phyloP scores from a whole-genome alignment of 1,284 basidiomycete species.

The Cystobasidium sp. region DNA sequence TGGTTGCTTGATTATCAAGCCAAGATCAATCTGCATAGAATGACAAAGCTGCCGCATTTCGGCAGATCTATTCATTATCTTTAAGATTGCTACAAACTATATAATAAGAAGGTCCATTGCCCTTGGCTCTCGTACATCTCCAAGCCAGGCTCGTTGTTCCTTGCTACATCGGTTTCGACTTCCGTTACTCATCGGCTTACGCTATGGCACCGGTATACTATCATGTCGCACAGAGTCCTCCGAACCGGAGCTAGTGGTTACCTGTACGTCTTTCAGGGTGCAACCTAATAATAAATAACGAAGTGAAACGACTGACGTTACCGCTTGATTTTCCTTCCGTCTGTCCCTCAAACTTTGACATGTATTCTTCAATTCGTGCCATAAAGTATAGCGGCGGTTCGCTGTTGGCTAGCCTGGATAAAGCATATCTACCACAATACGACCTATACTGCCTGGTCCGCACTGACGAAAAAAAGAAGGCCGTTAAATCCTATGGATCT shows the following conservation, averaged over 20 bases:
- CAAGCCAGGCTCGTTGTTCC: no score
- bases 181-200: not conserved
- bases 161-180: not conserved
- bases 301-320: not conserved
- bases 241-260: not conserved
- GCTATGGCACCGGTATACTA: not conserved
- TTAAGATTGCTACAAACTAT: no score
- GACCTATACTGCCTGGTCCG: slow-evolving; percentile 4
- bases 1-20: not conserved
- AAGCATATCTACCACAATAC: not conserved
- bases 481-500: not conserved
- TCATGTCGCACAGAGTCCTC: not conserved
- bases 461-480: not conserved
- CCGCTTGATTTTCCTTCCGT: not conserved
- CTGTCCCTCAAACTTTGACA: not conserved
- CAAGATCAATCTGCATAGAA: no score
- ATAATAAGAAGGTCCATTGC: no score
- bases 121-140: no score
- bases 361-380: not conserved
- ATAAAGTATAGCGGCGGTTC: not conserved
- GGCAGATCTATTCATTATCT: no score
- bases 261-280: not conserved
- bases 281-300: not conserved
- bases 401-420: not conserved
- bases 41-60: no score